phyloP scores from a whole-genome alignment of 179 eudicot genomes.

The Carnegiea gigantea region DNA sequence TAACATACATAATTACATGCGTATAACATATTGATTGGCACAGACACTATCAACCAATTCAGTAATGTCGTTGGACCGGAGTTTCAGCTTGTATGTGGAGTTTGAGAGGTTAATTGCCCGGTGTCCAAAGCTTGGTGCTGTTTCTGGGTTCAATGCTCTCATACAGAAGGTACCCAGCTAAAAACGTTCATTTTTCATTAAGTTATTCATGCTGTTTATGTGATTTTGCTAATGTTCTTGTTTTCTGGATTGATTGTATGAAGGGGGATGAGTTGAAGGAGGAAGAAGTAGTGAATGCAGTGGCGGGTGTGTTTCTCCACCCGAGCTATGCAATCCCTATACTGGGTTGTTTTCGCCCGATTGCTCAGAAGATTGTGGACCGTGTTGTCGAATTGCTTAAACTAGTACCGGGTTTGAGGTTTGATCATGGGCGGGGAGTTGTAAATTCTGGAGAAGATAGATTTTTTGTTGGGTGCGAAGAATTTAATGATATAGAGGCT shows the following conservation, averaged over 20 bases:
- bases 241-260: slow-evolving; percentile 14
- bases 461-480: slow-evolving; percentile 42
- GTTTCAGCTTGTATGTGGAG: slow-evolving; percentile 47
- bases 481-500: slow-evolving; percentile 35
- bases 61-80: slow-evolving; percentile 54
- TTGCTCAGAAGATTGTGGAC: slow-evolving; percentile 56
- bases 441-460: slow-evolving; percentile 38
- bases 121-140: slow-evolving; percentile 52
- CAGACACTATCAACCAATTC: not conserved
- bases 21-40: not conserved
- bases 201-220: not conserved
- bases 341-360: slow-evolving; percentile 80
- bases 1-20: too few species aligned
- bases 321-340: slow-evolving; percentile 76
- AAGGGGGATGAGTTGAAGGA: slow-evolving; percentile 63
- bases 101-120: slow-evolving; percentile 59
- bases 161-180: slow-evolving; percentile 48
- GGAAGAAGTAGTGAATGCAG: slow-evolving; percentile 59
- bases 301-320: slow-evolving; percentile 64
- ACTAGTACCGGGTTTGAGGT: slow-evolving; percentile 54
- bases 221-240: slow-evolving; percentile 15
- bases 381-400: slow-evolving; percentile 48
- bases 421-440: slow-evolving; percentile 29
- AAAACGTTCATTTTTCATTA: not conserved
- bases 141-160: slow-evolving; percentile 34